These are phyloP conservation scores for Trametes cingulata DNA, from an alignment of 768 basidiomycete genomes.

Conservation along the genomic window DNA sequence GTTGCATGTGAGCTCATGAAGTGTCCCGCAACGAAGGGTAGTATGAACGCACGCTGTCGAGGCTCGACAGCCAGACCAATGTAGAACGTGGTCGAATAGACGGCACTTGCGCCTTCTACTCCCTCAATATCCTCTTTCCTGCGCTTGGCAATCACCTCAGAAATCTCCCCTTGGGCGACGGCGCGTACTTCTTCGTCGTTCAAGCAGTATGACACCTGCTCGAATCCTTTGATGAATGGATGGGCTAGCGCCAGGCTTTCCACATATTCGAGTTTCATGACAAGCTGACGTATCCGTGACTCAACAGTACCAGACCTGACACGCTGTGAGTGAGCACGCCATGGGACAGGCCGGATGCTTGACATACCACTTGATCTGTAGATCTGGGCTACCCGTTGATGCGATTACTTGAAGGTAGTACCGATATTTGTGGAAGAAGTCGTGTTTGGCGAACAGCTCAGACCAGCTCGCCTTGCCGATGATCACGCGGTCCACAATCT, in stretches of 20 bases:
- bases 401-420: slow-evolving; percentile 97
- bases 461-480: slow-evolving; percentile 83
- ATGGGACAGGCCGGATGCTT: not conserved
- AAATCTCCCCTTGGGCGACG: slow-evolving; percentile 86
- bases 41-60: slow-evolving; percentile 69
- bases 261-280: slow-evolving; percentile 97
- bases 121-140: slow-evolving; percentile 78
- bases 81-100: slow-evolving; percentile 96
- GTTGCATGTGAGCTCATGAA: slow-evolving; percentile 6
- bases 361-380: slow-evolving; percentile 89
- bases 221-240: slow-evolving; percentile 93
- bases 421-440: slow-evolving; percentile 96
- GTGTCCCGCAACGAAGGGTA: not conserved
- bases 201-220: slow-evolving; percentile 81
- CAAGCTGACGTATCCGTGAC: slow-evolving; percentile 91
- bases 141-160: slow-evolving; percentile 67
- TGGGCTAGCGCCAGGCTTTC: slow-evolving; percentile 91
- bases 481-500: slow-evolving; percentile 91
- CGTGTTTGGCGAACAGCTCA: slow-evolving; percentile 92
- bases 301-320: slow-evolving; percentile 94
- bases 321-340: not conserved
- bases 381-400: slow-evolving; percentile 79
- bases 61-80: slow-evolving; percentile 93
- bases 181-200: slow-evolving; percentile 84
- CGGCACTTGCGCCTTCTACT: slow-evolving; percentile 73